Evolutionary conservation across 2,329 filamentous ascomycete genomes (phyloP), one percentile per base, ranked within the genome.

Genomic region (Lachnellula cervina): DNA sequence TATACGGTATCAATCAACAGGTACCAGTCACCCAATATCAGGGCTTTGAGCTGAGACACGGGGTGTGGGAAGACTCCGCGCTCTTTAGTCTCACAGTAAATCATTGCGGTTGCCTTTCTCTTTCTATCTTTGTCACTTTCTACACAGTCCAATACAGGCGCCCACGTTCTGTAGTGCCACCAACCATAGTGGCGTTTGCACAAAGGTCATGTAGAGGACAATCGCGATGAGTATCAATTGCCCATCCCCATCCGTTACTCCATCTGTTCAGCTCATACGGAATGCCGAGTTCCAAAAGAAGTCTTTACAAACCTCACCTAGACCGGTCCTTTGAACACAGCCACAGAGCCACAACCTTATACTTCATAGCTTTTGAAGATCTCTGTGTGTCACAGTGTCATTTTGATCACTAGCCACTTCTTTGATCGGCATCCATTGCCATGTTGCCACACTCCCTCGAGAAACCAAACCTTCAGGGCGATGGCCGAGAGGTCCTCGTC

Each of bases 31-130:
- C 13, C 48, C 49, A 25, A 25, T 16, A 21, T 11, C 43, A 8
- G 35, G 23, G 7, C 21, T 17, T 32, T 37, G 38, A 48, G 17
- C 54, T 55, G 57, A 56, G 57, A 57, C 57, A 56, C 34, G 48
- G 49, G 34, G 8, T 35, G 23, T 28, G 46, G 34, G 34, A 37
- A 32, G 43, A 28, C 11, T 38, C 21, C 21, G 21, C 21, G 21
- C 5, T 4, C 21, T 37, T 37, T 37, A 11, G 34, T 37, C 8
- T 37, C 34, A 37, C 16, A 37, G 34, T 16, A 37, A 4, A 21
- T 21, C 5, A 16, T 9, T 16, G 14, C 14, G 9, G 40, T 46
- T 17, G 13, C 32, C 34, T 21, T 21, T 32, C 23, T 21, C 42
- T n/a, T 19, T 44, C 42, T 17, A 4, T 17, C n/a, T 8, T 21